Evolutionary conservation across 352 stramenopile species (phyloP), one percentile per base, ranked within the genome.

Genomic region (Pythium apleroticum): DNA sequence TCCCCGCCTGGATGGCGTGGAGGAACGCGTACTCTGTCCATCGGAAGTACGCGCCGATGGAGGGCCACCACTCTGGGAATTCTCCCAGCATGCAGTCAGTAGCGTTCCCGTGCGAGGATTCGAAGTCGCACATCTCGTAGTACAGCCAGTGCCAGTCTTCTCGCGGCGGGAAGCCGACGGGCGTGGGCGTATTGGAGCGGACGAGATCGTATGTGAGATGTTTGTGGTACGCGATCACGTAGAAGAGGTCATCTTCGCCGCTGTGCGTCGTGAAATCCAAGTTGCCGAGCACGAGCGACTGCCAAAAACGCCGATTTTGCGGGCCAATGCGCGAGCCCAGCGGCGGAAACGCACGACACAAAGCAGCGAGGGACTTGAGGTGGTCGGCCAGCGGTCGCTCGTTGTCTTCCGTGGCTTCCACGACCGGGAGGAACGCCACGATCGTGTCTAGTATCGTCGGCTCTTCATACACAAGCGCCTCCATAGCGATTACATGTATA

Each of bases 1-100:
- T 20, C 3, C 19, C 8, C 17, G 24, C 12, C 15, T 64, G 57
- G 46, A 57, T 57, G 19, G 27, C 1, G 11, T 17, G 9, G 2
- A 64, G 57, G 33, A 64, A 64, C 3, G 4, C 43, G 45, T 37
- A 64, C 45, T 64, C 39, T 10, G 20, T 25, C 3, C 45, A 28
- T 0, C 57, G 57, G 20, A 64, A 64, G 45, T 28, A 56, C 1
- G 22, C 31, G 2, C 46, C 46, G 45, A 56, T 15, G 6, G 57
- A 11, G 11, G 28, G 11, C 57, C 57, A 64, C n/a, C 4, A 41
- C 14, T 7, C 3, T 15, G 33, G 33, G 14, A 17, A 39, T 9
- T 39, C 33, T 4, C 33, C 33, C 33, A 39, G 11, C 33, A 39
- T 39, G 33, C 11, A 11, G 10, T 39, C 7, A 39, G 5, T 15